Base-by-base conservation (phyloP, 2,329 filamentous ascomycete genomes). In the Colletotrichum sp. region DNA sequence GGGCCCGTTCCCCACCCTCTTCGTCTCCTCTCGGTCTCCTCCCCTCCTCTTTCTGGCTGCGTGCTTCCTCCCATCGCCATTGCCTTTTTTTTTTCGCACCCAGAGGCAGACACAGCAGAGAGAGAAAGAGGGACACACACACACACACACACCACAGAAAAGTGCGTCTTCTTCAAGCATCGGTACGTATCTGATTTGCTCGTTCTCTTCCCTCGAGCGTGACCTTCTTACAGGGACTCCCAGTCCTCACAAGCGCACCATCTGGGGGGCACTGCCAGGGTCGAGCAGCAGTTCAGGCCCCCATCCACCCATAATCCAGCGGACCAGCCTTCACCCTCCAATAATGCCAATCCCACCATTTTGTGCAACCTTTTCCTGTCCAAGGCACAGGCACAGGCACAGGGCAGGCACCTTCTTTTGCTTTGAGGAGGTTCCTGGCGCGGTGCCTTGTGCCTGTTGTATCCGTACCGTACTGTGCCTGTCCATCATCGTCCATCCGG, bases 291-390 rank as follows among this genome's bases (percentile, higher is more conserved):
- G 63, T 66, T 66, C 39, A 52, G 26, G 57, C 21, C 57, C 36
- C 68, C 68, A 44, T 70, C 57, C 39, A 62, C 28, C 39, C 63
- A 30, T 21, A 66, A 66, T 66, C 65, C 63, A 63, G n/a, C 44
- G 44, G 44, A 52, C 44, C 44, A 52, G 39, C 36, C 30, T 67
- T 64, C 44, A 72, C 69, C 63, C 69, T 76, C 63, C 62, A 72
- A 75, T 75, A 64, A 75, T 57, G 72, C 30, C 63, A 75, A 75
- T 75, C 63, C 72, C 69, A 72, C 69, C 69, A 57, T 72, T 72
- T 75, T 68, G 63, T 75, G 72, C 68, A 67, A 75, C 72, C 60
- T 60, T 39, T 63, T 36, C 55, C 26, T 55, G 57, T 60, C 26
- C 57, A 32, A 30, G 55, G 52, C 12, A 26, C 28, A 62, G 13